Evolutionary conservation across 1,139 yeast genomes (phyloP).

Genomic region (Candida buenavistaensis): DNA sequence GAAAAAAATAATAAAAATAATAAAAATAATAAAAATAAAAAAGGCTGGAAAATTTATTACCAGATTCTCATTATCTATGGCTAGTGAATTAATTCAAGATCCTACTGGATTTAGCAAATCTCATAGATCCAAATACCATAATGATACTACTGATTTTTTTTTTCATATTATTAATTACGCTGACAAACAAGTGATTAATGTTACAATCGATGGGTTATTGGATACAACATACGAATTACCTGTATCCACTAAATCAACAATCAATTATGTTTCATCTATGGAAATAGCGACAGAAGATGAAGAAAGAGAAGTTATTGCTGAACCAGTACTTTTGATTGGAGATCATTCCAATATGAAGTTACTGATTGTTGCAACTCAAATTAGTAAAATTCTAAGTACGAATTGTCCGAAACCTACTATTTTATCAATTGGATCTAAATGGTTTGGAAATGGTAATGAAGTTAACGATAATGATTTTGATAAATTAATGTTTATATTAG

Average conservation of each 20-base stretch:
- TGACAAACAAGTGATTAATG: conserved; percentile 36
- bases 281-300: conserved; percentile 12
- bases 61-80: conserved; percentile 5
- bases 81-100: conserved; percentile 15
- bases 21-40: too few relatives aligned
- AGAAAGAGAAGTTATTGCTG: conserved; percentile 21
- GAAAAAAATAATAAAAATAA: neutral
- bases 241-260: conserved; percentile 33
- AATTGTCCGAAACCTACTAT: conserved; percentile 34
- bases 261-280: conserved; percentile 20
- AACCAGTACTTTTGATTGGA: conserved; percentile 42
- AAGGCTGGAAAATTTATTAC: too few relatives aligned
- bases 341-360: conserved; percentile 41
- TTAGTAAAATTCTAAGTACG: conserved; percentile 35
- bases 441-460: conserved; percentile 46
- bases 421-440: conserved; percentile 40
- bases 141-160: conserved; percentile 21
- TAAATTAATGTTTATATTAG: conserved; percentile 42
- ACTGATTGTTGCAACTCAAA: conserved; percentile 44
- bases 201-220: conserved; percentile 38
- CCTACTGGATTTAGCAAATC: conserved; percentile 23
- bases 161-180: conserved; percentile 39
- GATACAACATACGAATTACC: conserved; percentile 47
- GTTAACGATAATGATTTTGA: conserved; percentile 36
- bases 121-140: conserved; percentile 16